Evolutionary conservation across 176 grass and related monocot species (phyloP).

Genomic region (Pontederia paniculata): DNA sequence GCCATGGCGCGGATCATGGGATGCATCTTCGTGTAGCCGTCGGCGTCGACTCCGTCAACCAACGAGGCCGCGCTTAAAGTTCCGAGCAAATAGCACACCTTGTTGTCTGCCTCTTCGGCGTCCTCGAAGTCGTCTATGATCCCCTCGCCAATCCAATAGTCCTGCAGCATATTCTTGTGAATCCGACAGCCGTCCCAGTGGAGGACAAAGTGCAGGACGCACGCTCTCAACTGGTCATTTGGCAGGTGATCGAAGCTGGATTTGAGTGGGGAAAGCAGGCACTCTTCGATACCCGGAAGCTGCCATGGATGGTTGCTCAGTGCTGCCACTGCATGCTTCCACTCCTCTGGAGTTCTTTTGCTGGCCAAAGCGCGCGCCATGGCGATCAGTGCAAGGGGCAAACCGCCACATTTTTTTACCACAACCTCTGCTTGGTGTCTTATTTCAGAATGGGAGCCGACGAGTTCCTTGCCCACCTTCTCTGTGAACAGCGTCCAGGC

Average conservation of each 20-base stretch:
- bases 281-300: slow-evolving; percentile 69
- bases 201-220: slow-evolving; percentile 64
- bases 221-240: slow-evolving; percentile 58
- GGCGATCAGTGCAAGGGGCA: slow-evolving; percentile 71
- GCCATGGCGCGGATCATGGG: slow-evolving; percentile 18
- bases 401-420: slow-evolving; percentile 51
- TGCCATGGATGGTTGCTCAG: slow-evolving; percentile 66
- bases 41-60: slow-evolving; percentile 28
- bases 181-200: slow-evolving; percentile 76
- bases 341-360: slow-evolving; percentile 67
- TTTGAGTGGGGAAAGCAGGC: slow-evolving; percentile 55
- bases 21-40: slow-evolving; percentile 80
- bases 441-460: slow-evolving; percentile 39
- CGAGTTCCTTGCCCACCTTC: slow-evolving; percentile 56
- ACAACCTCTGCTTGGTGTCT: slow-evolving; percentile 27
- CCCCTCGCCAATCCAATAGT: slow-evolving; percentile 84
- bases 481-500: slow-evolving; percentile 69
- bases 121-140: slow-evolving; percentile 83
- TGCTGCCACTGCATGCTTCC: slow-evolving; percentile 78
- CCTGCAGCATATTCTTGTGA: slow-evolving; percentile 80
- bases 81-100: slow-evolving; percentile 72
- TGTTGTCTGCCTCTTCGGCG: slow-evolving; percentile 90
- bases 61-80: slow-evolving; percentile 66
- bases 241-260: slow-evolving; percentile 63
- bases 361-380: slow-evolving; percentile 74